A percentile compares a stretch with the other conserved stretches of the same genome.
These are phyloP conservation scores for Beta macrorhiza DNA, from an alignment of 179 eudicot species.

Conservation along the genomic window DNA sequence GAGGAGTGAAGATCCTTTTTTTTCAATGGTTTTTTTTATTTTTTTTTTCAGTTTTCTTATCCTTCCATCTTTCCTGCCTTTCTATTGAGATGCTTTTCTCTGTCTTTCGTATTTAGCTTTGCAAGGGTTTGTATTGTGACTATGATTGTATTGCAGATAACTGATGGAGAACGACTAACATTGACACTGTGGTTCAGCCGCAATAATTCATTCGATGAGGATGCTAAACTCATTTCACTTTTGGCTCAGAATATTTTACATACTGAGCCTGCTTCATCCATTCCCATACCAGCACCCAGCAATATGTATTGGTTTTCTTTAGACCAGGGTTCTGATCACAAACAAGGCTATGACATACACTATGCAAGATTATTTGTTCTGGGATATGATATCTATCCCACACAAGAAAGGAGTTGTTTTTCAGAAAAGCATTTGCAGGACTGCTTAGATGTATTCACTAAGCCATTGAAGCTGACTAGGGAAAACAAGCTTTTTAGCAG, in stretches of 20 bases:
- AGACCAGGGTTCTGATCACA: conserved; percentile 43
- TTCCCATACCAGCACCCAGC: conserved; percentile 68
- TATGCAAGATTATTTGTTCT: conserved; percentile 60
- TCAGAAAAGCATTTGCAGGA: conserved; percentile 34
- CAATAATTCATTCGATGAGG: conserved; percentile 73
- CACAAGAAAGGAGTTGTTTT: conserved; percentile 19
- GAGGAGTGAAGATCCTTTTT: too few species aligned
- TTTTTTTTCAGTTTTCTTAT: neutral
- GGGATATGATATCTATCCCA: conserved; percentile 56
- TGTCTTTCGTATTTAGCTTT: neutral
- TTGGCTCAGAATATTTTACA: conserved; percentile 36
- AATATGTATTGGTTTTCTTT: conserved; percentile 92
- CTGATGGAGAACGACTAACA: conserved; percentile 79
- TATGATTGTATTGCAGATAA: conserved; percentile 45
- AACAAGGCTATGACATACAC: conserved; percentile 69
- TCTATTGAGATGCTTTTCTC: neutral
- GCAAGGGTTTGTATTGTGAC: conserved; percentile 3
- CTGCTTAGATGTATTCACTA: conserved; percentile 38
- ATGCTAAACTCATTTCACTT: conserved; percentile 63
- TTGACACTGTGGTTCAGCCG: conserved; percentile 89
- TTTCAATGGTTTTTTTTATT: too few species aligned
- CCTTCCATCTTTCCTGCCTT: neutral
- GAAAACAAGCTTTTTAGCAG: conserved; percentile 44
- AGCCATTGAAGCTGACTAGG: conserved; percentile 49
- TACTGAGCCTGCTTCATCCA: conserved; percentile 26